A percentile compares a stretch with the other conserved stretches of the same genome.
These are phyloP conservation scores for Ophiocordyceps camponoti-leonardi DNA, from an alignment of 2,329 filamentous ascomycete species.

Conservation along the genomic window DNA sequence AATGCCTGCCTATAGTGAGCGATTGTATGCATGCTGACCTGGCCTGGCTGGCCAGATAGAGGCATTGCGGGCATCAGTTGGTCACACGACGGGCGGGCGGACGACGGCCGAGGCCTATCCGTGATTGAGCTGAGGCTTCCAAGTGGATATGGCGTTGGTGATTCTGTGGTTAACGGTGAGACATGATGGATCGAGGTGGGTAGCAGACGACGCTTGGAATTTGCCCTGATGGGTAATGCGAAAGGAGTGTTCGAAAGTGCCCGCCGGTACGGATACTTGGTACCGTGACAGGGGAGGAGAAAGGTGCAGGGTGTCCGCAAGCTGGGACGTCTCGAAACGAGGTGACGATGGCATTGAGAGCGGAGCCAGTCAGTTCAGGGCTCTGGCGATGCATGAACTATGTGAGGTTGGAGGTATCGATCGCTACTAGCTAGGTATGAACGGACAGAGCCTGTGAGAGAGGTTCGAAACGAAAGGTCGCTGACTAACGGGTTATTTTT, in stretches of 20 bases:
- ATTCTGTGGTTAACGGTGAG: not conserved
- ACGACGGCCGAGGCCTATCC: not conserved
- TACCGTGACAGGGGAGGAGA: too few species aligned
- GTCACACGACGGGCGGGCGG: not conserved
- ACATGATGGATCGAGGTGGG: not conserved
- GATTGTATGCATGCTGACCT: not conserved
- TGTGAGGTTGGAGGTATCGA: too few species aligned
- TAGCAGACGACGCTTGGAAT: not conserved
- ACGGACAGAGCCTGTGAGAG: too few species aligned
- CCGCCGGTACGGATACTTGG: too few species aligned
- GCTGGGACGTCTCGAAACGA: not conserved
- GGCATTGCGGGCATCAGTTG: not conserved
- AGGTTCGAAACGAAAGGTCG: too few species aligned
- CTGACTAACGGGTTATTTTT: too few species aligned
- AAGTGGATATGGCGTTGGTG: not conserved
- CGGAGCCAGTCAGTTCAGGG: not conserved
- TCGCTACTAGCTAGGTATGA: too few species aligned
- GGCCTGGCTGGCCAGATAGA: not conserved
- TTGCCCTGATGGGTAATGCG: not conserved
- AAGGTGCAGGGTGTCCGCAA: too few species aligned
- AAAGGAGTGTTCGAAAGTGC: too few species aligned
- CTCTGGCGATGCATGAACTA: too few species aligned
- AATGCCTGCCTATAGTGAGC: not conserved
- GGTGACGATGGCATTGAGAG: not conserved
- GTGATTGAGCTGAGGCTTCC: not conserved